These are phyloP conservation scores for Solanum tarapatanum DNA, from an alignment of 257 asterid genomes.

Conservation along the genomic window DNA sequence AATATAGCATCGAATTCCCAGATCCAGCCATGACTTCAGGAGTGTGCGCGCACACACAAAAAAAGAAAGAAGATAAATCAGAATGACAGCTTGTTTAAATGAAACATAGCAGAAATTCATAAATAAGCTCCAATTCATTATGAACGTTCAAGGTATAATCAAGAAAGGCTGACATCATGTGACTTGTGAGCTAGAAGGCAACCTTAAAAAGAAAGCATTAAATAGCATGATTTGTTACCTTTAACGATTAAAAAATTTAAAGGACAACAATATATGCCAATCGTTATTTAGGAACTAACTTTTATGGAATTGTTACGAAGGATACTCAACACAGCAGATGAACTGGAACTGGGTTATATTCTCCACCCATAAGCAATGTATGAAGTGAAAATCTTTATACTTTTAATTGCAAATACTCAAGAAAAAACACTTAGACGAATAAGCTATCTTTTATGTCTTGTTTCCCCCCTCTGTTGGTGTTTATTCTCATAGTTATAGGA, in stretches of 20 bases:
- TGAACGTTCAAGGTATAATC: not conserved
- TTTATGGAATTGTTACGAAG: not conserved
- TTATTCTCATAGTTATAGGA: not conserved
- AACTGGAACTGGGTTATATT: not conserved
- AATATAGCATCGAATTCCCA: constrained; percentile 83
- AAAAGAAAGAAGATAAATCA: not conserved
- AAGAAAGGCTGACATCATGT: not conserved
- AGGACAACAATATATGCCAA: not conserved
- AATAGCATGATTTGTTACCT: not conserved
- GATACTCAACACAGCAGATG: not conserved
- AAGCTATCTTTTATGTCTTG: not conserved
- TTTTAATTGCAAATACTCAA: not conserved
- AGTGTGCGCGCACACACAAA: not conserved
- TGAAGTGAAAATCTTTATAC: not conserved
- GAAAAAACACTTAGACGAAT: not conserved
- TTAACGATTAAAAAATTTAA: not conserved
- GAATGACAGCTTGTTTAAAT: not conserved
- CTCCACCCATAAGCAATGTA: not conserved
- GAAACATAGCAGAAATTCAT: not conserved
- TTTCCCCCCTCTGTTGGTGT: not conserved
- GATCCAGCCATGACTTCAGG: constrained; percentile 55
- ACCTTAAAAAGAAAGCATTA: not conserved
- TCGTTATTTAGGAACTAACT: not conserved
- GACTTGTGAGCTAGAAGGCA: not conserved
- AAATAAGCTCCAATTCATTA: not conserved